Evolutionary conservation across 2,329 filamentous ascomycete genomes (phyloP).

Genomic region (Exophiala sideris): DNA sequence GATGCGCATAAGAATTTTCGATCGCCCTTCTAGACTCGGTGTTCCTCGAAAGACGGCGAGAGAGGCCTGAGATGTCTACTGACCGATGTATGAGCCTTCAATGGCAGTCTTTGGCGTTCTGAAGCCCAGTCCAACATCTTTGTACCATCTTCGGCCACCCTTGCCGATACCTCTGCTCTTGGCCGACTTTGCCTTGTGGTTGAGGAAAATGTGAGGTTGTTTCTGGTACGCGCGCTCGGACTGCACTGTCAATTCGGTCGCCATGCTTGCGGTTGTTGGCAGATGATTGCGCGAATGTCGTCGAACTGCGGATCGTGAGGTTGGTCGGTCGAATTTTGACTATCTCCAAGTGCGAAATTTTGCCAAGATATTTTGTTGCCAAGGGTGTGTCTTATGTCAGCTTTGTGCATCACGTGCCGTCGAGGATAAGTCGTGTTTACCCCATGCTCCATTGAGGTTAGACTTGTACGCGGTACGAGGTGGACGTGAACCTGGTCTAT

Average conservation of each 20-base stretch:
- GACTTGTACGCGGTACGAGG: neutral
- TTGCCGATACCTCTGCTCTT: slow-evolving; percentile 79
- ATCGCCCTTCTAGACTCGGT: neutral
- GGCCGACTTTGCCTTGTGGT: slow-evolving; percentile 88
- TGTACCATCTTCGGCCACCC: slow-evolving; percentile 95
- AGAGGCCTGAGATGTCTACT: slow-evolving; percentile 36
- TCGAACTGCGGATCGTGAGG: slow-evolving; percentile 7
- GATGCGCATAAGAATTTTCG: neutral
- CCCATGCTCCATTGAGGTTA: neutral
- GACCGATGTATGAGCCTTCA: slow-evolving; percentile 99
- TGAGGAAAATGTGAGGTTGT: slow-evolving; percentile 99
- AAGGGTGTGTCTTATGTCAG: slow-evolving; percentile 7
- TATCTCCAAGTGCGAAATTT: slow-evolving; percentile 25
- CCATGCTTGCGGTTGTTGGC: slow-evolving; percentile 65
- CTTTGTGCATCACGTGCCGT: slow-evolving; percentile 7
- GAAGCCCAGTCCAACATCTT: slow-evolving; percentile 99
- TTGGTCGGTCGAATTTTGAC: slow-evolving; percentile 14
- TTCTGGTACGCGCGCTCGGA: slow-evolving; percentile 99
- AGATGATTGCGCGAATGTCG: slow-evolving; percentile 31
- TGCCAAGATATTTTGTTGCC: slow-evolving; percentile 22
- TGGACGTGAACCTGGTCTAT: slow-evolving; percentile 15
- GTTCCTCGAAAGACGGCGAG: neutral
- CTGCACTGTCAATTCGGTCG: slow-evolving; percentile 98
- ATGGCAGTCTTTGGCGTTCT: slow-evolving; percentile 97
- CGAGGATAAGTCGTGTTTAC: slow-evolving; percentile 16